Conservation (phyloP, 2,329 filamentous ascomycete genomes). For the Fusarium ambrosium region DNA sequence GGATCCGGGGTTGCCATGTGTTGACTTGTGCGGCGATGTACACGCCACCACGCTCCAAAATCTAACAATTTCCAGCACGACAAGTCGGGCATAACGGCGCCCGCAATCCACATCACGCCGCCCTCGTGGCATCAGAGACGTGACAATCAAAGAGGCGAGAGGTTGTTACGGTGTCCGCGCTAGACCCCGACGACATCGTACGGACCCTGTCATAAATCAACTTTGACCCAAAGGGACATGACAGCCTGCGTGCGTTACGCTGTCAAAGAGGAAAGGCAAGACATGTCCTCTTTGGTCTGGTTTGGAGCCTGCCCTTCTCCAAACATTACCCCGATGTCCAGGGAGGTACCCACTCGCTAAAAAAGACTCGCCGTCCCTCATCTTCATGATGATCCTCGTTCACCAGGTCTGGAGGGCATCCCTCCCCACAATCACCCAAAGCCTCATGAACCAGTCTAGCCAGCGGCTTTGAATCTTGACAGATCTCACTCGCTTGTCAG, state of each 20-base stretch:
- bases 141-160: slow-evolving; percentile 19
- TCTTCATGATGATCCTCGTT: slow-evolving; percentile 11
- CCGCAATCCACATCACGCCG: slow-evolving; percentile 14
- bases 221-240: not conserved
- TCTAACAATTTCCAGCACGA: not conserved
- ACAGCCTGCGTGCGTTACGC: not conserved
- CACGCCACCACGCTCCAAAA: not conserved
- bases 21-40: slow-evolving; percentile 3
- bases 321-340: slow-evolving; percentile 35
- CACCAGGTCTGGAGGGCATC: not conserved
- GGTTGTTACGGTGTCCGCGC: slow-evolving; percentile 11
- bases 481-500: slow-evolving; percentile 22
- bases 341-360: slow-evolving; percentile 19
- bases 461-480: slow-evolving; percentile 8
- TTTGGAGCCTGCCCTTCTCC: slow-evolving; percentile 17
- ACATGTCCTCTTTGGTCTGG: not conserved
- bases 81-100: not conserved
- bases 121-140: slow-evolving; percentile 25
- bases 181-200: slow-evolving; percentile 10
- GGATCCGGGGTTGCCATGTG: slow-evolving; percentile 6
- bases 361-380: slow-evolving; percentile 20
- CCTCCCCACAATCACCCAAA: slow-evolving; percentile 15
- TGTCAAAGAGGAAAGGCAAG: not conserved
- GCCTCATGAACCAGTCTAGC: slow-evolving; percentile 8
- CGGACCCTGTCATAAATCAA: slow-evolving; percentile 22